Evolutionary conservation across 345 rosid genomes (phyloP), one percentile per base, ranked within the genome.

Genomic region (Zanthoxylum bungeanum): DNA sequence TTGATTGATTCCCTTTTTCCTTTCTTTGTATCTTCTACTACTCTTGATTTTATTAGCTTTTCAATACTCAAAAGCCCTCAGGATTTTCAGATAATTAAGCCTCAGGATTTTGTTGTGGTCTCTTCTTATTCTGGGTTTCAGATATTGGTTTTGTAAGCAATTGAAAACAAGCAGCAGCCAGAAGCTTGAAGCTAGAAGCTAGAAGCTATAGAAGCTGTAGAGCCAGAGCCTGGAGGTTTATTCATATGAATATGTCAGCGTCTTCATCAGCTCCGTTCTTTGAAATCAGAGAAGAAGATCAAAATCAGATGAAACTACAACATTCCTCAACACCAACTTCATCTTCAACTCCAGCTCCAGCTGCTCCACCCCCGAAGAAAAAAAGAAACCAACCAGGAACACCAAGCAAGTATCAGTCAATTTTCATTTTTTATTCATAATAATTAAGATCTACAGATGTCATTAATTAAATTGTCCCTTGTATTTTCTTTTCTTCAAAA

Each of bases 311-410:
- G 77, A 80, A 76, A 64, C 85, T 75, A 42, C 86, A 78, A 11
- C 83, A 79, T 81, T 81, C 90, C 46, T 74, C 92, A 62, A 67
- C 85, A 39, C 79, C 76, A 60, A 77, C 85, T 76, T 75, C 87
- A 59, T 70, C 73, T 42, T 57, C 73, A 9, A 80, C 76, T 63
- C 83, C 73, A 9, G 80, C 76, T 63, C 82, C 74, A 40, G 73
- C 78, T 28, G 80, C 79, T 52, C 88, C 83, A 60, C 83, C 88
- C 7, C 93, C 70, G 81, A 90, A 85, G 84, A 90, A 84, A 76
- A 86, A 73, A 73, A 79, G 96, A 82, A 90, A 90, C 75, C 96
- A 88, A 64, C 93, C 96, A 61, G 91, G 93, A 82, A 84, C 82
- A 66, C 91, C 96, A 78, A 82, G 96, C 84, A 88, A 83, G 91